A percentile compares a stretch with the other conserved stretches of the same genome.
These are phyloP conservation scores for Fallopia convolvulus DNA, from an alignment of 148 eudicot genomes.

Conservation along the genomic window DNA sequence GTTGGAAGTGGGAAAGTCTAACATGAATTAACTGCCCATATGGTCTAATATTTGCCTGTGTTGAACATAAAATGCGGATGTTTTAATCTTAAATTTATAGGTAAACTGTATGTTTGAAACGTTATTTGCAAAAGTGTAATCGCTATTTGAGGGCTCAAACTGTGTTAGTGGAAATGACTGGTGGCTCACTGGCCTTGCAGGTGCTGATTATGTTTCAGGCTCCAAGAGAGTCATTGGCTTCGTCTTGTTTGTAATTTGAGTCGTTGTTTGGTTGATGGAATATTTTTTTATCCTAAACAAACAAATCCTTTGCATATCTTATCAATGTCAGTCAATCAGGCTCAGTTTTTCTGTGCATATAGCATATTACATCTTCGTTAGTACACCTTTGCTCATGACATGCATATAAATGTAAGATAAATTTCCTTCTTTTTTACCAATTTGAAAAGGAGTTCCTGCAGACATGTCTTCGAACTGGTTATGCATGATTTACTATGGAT, in stretches of 20 bases:
- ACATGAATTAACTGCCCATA: not conserved
- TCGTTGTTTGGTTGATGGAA: not conserved
- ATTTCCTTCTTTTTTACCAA: not conserved
- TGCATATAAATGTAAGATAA: not conserved
- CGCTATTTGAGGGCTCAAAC: not conserved
- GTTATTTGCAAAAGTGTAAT: not conserved
- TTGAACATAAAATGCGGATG: not conserved
- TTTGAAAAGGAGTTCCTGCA: not conserved
- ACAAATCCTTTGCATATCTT: not conserved
- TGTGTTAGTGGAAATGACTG: not conserved
- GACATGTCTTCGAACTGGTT: not conserved
- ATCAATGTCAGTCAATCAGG: not conserved
- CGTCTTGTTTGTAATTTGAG: not conserved
- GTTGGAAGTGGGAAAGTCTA: not conserved
- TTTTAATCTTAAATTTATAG: not conserved
- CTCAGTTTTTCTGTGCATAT: not conserved
- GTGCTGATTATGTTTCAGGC: not conserved
- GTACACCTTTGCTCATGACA: not conserved
- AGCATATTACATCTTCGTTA: not conserved
- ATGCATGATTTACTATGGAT: not conserved
- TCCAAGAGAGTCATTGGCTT: not conserved
- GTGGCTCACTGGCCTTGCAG: not conserved
- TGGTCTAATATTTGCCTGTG: not conserved
- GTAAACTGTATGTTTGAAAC: not conserved
- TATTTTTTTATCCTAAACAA: not conserved